These are phyloP conservation scores for Phytophthora crassamura DNA, from an alignment of 352 stramenopile genomes.

Conservation along the genomic window DNA sequence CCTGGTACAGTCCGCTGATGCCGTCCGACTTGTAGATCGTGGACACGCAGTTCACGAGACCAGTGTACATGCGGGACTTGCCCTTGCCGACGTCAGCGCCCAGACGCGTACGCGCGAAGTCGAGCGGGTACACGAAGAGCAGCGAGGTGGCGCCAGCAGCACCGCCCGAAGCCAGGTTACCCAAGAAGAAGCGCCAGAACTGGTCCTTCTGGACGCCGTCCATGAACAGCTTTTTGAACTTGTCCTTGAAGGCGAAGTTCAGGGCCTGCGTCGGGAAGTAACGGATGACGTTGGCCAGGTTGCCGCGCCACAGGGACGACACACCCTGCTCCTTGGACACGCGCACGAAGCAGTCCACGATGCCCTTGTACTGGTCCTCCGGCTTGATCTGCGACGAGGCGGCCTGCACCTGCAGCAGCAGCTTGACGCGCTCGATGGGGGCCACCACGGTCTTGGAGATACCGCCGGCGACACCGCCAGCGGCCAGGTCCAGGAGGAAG, in stretches of 20 bases:
- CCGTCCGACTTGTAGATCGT: constrained; percentile 96
- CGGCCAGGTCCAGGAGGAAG: constrained; percentile 87
- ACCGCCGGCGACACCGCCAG: constrained; percentile 84
- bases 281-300: constrained; percentile 93
- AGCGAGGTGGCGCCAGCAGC: constrained; percentile 97
- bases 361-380: constrained; percentile 93
- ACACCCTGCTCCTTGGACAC: constrained; percentile 91
- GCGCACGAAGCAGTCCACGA: constrained; percentile 91
- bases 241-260: constrained; percentile 96
- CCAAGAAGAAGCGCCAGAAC: constrained; percentile 98
- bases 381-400: constrained; percentile 92
- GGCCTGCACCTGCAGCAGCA: constrained; percentile 92
- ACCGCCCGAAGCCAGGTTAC: constrained; percentile 98
- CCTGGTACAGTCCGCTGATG: constrained; percentile 96
- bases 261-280: constrained; percentile 94
- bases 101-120: constrained; percentile 99
- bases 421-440: constrained; percentile 92
- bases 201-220: constrained; percentile 94
- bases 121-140: constrained; percentile 97
- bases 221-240: constrained; percentile 93
- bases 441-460: constrained; percentile 93
- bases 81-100: constrained; percentile 97
- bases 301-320: constrained; percentile 91
- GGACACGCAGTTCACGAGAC: constrained; percentile 96
- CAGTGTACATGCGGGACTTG: constrained; percentile 98